phyloP scores from a whole-genome alignment of 768 basidiomycete species.

The Macrolepiota albuminosa region DNA sequence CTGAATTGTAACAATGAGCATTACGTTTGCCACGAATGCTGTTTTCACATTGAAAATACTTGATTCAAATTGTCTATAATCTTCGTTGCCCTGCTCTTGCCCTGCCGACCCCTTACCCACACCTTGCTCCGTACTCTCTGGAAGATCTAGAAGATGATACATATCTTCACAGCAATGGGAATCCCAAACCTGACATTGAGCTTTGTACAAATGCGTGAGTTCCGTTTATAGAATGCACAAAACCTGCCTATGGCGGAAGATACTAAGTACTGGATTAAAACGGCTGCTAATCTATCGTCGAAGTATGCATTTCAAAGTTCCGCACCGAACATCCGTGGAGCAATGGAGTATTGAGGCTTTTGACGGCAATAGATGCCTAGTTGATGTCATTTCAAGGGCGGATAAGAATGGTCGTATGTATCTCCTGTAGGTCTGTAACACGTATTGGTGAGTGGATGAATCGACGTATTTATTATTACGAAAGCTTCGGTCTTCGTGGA shows the following conservation, averaged over 20 bases:
- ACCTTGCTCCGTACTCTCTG: background rate
- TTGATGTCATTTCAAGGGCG: background rate
- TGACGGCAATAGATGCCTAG: background rate
- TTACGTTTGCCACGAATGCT: too few species aligned
- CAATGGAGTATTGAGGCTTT: background rate
- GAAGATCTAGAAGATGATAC: background rate
- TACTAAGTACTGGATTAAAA: too few species aligned
- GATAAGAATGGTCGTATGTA: background rate
- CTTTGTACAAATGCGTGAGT: background rate
- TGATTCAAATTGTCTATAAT: too few species aligned
- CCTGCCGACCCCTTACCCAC: background rate
- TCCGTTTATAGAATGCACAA: background rate
- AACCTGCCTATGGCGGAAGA: background rate
- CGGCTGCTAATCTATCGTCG: background rate
- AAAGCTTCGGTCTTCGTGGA: too few species aligned
- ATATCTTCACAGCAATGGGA: background rate
- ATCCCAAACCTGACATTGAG: too few species aligned
- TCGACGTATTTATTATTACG: background rate
- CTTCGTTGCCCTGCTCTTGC: too few species aligned
- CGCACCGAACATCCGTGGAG: background rate
- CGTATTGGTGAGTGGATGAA: background rate
- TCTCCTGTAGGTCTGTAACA: background rate
- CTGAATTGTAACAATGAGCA: too few species aligned
- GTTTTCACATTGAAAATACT: too few species aligned
- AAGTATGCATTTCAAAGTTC: background rate